Base-by-base conservation (phyloP, 768 basidiomycete genomes). In the Auriscalpium microsporum region DNA sequence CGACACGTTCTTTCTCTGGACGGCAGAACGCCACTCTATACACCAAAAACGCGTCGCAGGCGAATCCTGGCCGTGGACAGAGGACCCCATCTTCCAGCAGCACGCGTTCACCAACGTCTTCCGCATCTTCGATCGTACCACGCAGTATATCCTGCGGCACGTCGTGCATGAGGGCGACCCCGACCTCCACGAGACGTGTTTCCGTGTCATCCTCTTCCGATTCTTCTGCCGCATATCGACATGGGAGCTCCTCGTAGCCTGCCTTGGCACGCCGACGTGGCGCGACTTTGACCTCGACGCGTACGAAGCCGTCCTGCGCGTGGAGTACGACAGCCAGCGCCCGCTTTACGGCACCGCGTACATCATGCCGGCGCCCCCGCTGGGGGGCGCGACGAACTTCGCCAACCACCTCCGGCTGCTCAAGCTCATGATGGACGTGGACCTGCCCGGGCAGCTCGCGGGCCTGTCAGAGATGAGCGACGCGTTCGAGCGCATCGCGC, bases 91-190 rank as follows among this genome's bases (percentile, higher is more conserved):
- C 50, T 72, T 91, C 17, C 72, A 65, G 2, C 63, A 71, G 11
- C 76, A 81, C 60, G 75, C 73, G 34, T 90, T 89, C 65, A 88
- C 86, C 69, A 88, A 89, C 62, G 79, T 84, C 0, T 91, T 78
- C 64, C 85, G 89, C 37, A 80, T 89, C 8, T 75, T 83, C 45
- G 89, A 91, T 71, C 81, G 80, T 37, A 76, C 76, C 16, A 80
- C 78, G 34, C 89, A 91, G 62, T 91, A 76, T 58, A 72, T 90
- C 55, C 75, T 91, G 35, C 63, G 67, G 7, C 77, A 87, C 54
- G 86, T 91, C 57, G 82, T 90, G 58, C 76, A 83, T 60, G 79
- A 80, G 62, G 87, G 87, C 40, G 72, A 80, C 2, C 82, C 83
- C 61, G 68, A 73, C 34, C 75, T 78, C 19, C 68, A 69, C 13